Evolutionary conservation across 352 stramenopile genomes (phyloP), one percentile per base, ranked within the genome.

Genomic region (Globisporangium recalcitrans): DNA sequence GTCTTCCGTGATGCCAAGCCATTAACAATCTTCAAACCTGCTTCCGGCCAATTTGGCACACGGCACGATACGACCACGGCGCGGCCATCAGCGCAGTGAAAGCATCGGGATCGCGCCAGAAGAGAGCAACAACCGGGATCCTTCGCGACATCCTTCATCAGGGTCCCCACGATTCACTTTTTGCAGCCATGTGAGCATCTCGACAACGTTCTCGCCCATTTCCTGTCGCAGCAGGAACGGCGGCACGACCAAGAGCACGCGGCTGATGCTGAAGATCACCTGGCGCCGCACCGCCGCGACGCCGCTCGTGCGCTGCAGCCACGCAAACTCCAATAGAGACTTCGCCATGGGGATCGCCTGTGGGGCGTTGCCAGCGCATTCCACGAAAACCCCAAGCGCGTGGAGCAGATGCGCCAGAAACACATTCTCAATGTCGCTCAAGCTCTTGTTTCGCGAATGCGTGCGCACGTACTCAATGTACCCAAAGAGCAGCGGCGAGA

Each of bases 361-460:
- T 3, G 81, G 76, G 0, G 79, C 64, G n/a, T 89, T 68, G 2
- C 81, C 81, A 3, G 80, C 74, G 26, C 79, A 87, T 60, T 93
- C 81, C 1, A 93, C 80, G 38, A 93, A 88, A 19, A 64, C 74
- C 31, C 74, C 77, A 14, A 93, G 70, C 13, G 81, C 69, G 55
- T 93, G 77, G 21, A 93, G 70, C 47, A 93, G 61, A 58, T 91
- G 79, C 1, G 83, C 80, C 14, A 93, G 61, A 48, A 93, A 87
- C 16, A 84, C 72, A 51, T 82, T 71, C 47, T 93, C 83, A 3
- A 93, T 55, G 34, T 91, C 82, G 19, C 63, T 81, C 46, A 74
- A 55, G 4, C 66, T 36, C 32, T 54, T 9, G 29, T 21, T 4
- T 29, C 21, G 34, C 46, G 71, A 68, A 54, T 83, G 66, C 27